These are phyloP conservation scores for Mucuna pruriens DNA, from an alignment of 306 rosid genomes.

Conservation along the genomic window DNA sequence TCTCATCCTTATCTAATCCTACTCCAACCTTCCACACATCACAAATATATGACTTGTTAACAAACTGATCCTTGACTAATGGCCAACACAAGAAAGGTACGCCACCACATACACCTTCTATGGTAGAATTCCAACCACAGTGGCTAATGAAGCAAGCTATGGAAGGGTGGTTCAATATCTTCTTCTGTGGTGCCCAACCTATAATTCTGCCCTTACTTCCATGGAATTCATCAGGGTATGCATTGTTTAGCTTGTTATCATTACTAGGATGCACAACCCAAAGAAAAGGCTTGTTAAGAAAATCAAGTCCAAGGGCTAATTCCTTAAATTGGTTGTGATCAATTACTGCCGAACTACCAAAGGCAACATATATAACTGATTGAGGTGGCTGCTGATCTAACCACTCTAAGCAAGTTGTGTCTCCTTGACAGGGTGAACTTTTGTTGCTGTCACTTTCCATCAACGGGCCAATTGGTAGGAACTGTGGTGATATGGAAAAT, in stretches of 20 bases:
- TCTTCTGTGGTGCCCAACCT: slow-evolving; percentile 45
- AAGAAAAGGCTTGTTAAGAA: slow-evolving; percentile 30
- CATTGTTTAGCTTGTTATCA: slow-evolving; percentile 1
- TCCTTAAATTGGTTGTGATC: slow-evolving; percentile 29
- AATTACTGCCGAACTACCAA: slow-evolving; percentile 19
- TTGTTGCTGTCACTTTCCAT: not conserved
- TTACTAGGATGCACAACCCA: not conserved
- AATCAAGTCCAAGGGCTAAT: slow-evolving; percentile 35
- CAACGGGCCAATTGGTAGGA: slow-evolving; percentile 39
- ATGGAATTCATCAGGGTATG: slow-evolving; percentile 32
- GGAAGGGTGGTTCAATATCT: slow-evolving; percentile 30
- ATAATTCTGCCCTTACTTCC: slow-evolving; percentile 33
- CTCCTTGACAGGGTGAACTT: slow-evolving; percentile 24
- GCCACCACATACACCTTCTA: slow-evolving; percentile 41
- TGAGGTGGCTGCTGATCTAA: slow-evolving; percentile 23
- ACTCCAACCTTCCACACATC: slow-evolving; percentile 32
- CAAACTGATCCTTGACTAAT: slow-evolving; percentile 9
- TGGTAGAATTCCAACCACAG: slow-evolving; percentile 50
- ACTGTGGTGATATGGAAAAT: slow-evolving; percentile 7
- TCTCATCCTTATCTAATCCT: slow-evolving; percentile 4
- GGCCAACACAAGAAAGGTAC: slow-evolving; percentile 49
- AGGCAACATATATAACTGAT: slow-evolving; percentile 34
- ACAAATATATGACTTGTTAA: slow-evolving; percentile 16
- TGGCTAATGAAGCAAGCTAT: slow-evolving; percentile 50
- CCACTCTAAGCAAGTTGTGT: slow-evolving; percentile 28